Evolutionary conservation across 345 rosid species (phyloP).

Genomic region (Euclidium syriacum): DNA sequence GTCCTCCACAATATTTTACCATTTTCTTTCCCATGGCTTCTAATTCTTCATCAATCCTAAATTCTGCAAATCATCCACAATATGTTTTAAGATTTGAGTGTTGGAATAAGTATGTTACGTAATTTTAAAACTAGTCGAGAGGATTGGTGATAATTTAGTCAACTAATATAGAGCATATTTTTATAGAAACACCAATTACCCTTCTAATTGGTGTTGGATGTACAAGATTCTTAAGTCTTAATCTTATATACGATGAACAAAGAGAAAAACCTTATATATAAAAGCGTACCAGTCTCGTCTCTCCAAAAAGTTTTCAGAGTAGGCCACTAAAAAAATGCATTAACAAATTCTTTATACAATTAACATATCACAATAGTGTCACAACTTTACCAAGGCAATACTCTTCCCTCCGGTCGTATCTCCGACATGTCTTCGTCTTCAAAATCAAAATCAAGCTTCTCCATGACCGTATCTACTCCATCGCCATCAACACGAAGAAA

Average conservation of each 20-base stretch:
- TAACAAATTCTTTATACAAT: neutral
- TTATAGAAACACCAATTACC: too few species aligned
- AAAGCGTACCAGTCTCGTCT: conserved; percentile 20
- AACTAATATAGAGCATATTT: too few species aligned
- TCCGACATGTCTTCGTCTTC: conserved; percentile 24
- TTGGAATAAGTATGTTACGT: too few species aligned
- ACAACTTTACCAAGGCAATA: conserved; percentile 31
- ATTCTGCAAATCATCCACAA: neutral
- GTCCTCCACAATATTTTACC: conserved; percentile 14
- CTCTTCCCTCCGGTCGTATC: conserved; percentile 31
- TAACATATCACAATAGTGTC: neutral
- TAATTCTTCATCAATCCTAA: neutral
- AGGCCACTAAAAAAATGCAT: neutral
- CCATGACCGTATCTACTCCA: conserved; percentile 21
- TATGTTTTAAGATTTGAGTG: neutral
- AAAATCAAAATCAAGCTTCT: conserved; percentile 20
- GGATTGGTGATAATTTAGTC: too few species aligned
- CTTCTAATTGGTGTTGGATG: too few species aligned
- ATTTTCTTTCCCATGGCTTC: conserved; percentile 7
- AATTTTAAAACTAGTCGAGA: too few species aligned
- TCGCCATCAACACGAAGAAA: neutral
- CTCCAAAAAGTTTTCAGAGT: too few species aligned
- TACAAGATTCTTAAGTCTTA: neutral
- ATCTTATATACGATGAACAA: neutral
- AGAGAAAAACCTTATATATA: neutral